Percentiles rank a stretch among this genome's conserved stretches.
Conservation (phyloP, 1,284 basidiomycete genomes). For the Mycena sp. region DNA sequence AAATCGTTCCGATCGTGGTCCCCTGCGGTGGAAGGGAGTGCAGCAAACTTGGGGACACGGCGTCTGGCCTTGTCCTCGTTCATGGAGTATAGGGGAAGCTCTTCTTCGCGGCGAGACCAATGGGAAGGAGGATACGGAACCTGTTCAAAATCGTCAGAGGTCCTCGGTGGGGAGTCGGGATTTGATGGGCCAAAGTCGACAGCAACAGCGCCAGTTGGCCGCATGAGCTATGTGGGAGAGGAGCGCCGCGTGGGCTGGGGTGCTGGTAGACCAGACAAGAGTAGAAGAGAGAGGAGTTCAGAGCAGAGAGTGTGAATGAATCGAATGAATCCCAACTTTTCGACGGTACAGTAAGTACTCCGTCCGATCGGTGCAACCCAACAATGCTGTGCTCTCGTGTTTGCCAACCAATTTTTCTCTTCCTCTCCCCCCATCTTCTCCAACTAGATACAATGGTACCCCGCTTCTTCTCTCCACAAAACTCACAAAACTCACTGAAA, state of each 20-base stretch:
- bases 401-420: slow-evolving; percentile 27
- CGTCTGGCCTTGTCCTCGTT: slow-evolving; percentile 41
- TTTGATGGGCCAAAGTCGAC: slow-evolving; percentile 73
- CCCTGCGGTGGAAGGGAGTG: slow-evolving; percentile 45
- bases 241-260: not conserved
- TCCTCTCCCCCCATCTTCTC: slow-evolving; percentile 34
- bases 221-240: slow-evolving; percentile 49
- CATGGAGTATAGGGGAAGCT: slow-evolving; percentile 44
- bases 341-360: no score
- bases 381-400: not conserved
- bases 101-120: slow-evolving; percentile 44
- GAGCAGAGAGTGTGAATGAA: no score
- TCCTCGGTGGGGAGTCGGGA: slow-evolving; percentile 46
- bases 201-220: slow-evolving; percentile 65
- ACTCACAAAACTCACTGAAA: slow-evolving; percentile 23
- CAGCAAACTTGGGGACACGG: slow-evolving; percentile 57
- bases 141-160: slow-evolving; percentile 78
- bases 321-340: no score
- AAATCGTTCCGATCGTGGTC: slow-evolving; percentile 38
- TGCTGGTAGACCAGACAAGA: no score
- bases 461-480: not conserved
- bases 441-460: slow-evolving; percentile 28
- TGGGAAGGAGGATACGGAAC: slow-evolving; percentile 62
- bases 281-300: no score
- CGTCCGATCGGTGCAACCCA: no score